Base-by-base conservation (phyloP, 768 basidiomycete species). In the Russula brevipes region DNA sequence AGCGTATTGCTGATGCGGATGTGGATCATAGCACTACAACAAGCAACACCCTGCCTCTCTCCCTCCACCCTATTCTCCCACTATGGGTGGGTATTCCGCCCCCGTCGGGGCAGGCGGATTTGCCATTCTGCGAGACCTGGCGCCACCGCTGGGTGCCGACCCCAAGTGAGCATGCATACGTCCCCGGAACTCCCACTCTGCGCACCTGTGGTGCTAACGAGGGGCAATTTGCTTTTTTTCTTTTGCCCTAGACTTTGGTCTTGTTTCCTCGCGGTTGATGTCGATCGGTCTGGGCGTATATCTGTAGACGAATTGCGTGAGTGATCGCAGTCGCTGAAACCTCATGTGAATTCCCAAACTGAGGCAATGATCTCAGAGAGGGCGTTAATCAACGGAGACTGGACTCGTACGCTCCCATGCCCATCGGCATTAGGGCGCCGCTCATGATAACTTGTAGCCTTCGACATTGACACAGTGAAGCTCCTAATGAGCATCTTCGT, bases 391-490 rank as follows among this genome's bases (percentile, higher is more conserved):
- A 77, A 84, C 57, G 83, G 89, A 50, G 88, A 93, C 70, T 91
- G 88, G 88, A 82, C 81, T 70, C 84, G 90, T 91, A 67, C 73
- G 90, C 78, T 49, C 33, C 16, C 12, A 8, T 42, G 17, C 38
- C 6, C 3, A 3, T 39, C 36, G 12, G 38, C 6, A 19, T 38
- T 10, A 4, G 4, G 14, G 2, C 8, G 35, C 39, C 24, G 19
- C 19, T 59, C 10, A 49, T 42, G 12, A 14, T 33, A 5, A 10
- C 14, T 39, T 41, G 12, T 56, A 90, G 89, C 86, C 10, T 93
- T 93, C 70, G 91, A 92, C 75, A 75, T 89, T 60, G 91, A 92
- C 70, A 93, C 91, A n/a, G 88, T 92, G 72, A 91, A 89, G 77
- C 79, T 91, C 41, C 77, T 92, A 64, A 90, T 94, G 86, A 78